These are phyloP conservation scores for Colletotrichum filicis DNA, from an alignment of 2,329 filamentous ascomycete species.

Conservation along the genomic window DNA sequence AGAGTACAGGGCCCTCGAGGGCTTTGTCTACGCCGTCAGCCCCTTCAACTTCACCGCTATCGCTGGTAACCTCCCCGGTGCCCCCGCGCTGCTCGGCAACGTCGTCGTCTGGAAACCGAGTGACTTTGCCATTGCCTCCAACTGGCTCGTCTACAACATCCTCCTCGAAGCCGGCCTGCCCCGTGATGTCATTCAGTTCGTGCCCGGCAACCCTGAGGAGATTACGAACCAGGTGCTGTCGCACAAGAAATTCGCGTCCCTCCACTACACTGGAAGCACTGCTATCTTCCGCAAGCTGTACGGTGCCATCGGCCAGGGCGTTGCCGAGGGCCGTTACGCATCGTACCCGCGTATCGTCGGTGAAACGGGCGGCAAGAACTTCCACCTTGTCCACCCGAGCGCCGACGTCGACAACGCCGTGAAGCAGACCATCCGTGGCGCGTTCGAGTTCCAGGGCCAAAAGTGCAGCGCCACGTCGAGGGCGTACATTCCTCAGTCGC, in stretches of 20 bases:
- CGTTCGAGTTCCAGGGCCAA: slow-evolving; percentile 92
- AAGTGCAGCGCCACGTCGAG: slow-evolving; percentile 91
- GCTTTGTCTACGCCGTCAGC: slow-evolving; percentile 93
- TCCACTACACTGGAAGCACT: slow-evolving; percentile 96
- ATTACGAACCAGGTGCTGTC: slow-evolving; percentile 82
- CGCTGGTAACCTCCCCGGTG: slow-evolving; percentile 84
- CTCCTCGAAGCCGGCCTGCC: slow-evolving; percentile 91
- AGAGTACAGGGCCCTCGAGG: slow-evolving; percentile 90
- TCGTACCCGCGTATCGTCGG: slow-evolving; percentile 91
- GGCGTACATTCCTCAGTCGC: slow-evolving; percentile 79
- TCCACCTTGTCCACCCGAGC: slow-evolving; percentile 82
- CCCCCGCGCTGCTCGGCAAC: slow-evolving; percentile 90
- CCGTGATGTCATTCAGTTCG: slow-evolving; percentile 90
- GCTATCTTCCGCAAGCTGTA: slow-evolving; percentile 91
- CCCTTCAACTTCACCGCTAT: slow-evolving; percentile 99
- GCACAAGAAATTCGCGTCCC: slow-evolving; percentile 85
- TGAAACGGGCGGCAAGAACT: slow-evolving; percentile 95
- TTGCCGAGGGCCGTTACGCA: slow-evolving; percentile 83
- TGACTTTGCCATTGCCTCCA: slow-evolving; percentile 86
- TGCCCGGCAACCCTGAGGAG: slow-evolving; percentile 87
- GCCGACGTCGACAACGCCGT: slow-evolving; percentile 84
- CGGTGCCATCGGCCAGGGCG: slow-evolving; percentile 83
- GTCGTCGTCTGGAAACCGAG: slow-evolving; percentile 98
- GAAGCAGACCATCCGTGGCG: slow-evolving; percentile 84
- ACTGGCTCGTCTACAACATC: slow-evolving; percentile 91